Evolutionary conservation across 176 grass and related monocot species (phyloP), one percentile per base, ranked within the genome.

Genomic region (Triticum turgidum): DNA sequence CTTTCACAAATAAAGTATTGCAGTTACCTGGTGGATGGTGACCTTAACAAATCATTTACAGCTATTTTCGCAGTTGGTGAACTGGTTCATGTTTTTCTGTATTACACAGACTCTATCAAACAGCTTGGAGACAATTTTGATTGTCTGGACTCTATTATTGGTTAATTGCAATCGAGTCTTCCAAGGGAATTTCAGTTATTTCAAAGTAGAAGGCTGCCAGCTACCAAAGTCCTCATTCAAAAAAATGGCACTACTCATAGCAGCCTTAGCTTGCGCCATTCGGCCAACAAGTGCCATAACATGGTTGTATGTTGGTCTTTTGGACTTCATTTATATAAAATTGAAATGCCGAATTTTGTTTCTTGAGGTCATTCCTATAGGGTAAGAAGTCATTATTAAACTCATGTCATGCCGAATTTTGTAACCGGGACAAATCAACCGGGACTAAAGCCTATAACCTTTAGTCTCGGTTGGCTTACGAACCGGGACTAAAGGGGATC

Each of bases 61-160:
- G 92, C 61, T 98, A 42, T 94, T 96, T 83, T 95, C 82, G 17
- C 96, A 96, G 73, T 64, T 94, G 81, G 83, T 89, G 61, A 98
- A 96, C 87, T 98, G 96, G 96, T 98, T 98, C 73, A 94, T 85
- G 86, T 94, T 98, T 72, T 98, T 96, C 82, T 96, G 92, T 32
- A 95, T 98, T 67, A 92, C 90, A 0, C 82, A 92, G 34, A 96
- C 96, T 79, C 84, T 98, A 37, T 98, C 92, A 77, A 98, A 96
- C 66, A 94, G 93, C 86, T 85, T 98, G 88, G 93, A 96, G 82
- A 95, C 92, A 9, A 82, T 95, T 47, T 86, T 98, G 70, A 98
- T 93, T 35, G 24, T 90, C 82, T 77, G 93, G 96, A 70, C 75
- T 98, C 44, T 98, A 91, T 84, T 94, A 94, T 72, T 98, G 93